Base-by-base conservation (phyloP, 345 rosid genomes). In the Brassica incana region DNA sequence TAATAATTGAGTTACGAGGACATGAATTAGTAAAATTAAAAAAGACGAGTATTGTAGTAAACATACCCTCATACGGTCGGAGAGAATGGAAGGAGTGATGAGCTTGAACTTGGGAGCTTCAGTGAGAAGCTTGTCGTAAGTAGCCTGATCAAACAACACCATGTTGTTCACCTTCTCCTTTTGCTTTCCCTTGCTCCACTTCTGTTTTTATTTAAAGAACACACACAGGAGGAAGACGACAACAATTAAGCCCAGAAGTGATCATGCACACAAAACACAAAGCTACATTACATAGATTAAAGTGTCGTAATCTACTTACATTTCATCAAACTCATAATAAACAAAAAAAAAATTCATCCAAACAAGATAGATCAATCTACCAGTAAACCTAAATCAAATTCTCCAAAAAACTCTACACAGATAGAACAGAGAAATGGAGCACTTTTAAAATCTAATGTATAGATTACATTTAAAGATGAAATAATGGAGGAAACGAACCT, bases 101-200 rank as follows among this genome's bases (percentile, higher is more conserved):
- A 87, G 93, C 88, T 90, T 92, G 84, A 85, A 87, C 79, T 92
- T 92, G 14, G 97, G 93, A 7, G 88, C 93, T 54, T 92, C 95
- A 4, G 88, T 48, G 25, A 92, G 87, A 11, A 92, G 95, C 88
- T 89, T 90, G 77, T 92, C 95, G 59, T 90, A 92, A 45, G 93
- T 90, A 3, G 75, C 93, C 62, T 90, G 97, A 77, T 92, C 97
- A 67, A 92, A 92, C 80, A 92, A 69, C 40, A 90, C 93, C 97
- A 89, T 89, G 89, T 92, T 92, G 90, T 92, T 92, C 80, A 92
- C 97, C 84, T 92, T 92, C 87, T 92, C 97, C 92, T 92, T 92
- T 82, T 92, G 97, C 87, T 92, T 90, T 77, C 95, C 95, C 80
- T 92, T 92, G 88, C 93, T 89, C 97, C 95, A 92, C 87, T 92